These are phyloP conservation scores for Sclerotinia subarctica DNA, from an alignment of 2,329 filamentous ascomycete genomes.

Conservation along the genomic window DNA sequence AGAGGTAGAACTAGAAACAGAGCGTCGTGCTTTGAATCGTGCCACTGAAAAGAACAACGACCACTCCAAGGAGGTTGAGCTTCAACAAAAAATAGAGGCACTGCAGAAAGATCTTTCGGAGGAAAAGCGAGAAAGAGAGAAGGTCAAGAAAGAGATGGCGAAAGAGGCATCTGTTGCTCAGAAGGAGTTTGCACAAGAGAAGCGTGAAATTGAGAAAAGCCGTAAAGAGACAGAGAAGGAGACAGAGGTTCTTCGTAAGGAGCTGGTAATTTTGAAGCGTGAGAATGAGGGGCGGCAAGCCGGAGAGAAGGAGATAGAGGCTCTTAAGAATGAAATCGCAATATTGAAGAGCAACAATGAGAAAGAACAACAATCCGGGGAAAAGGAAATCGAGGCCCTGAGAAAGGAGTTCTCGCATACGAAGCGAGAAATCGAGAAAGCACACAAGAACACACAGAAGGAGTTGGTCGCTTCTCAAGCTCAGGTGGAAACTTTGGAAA, in stretches of 20 bases:
- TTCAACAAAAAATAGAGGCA: slow-evolving; percentile 44
- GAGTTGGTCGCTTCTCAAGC: slow-evolving; percentile 48
- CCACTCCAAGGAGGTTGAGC: slow-evolving; percentile 42
- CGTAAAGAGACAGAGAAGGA: slow-evolving; percentile 33
- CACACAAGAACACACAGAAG: slow-evolving; percentile 32
- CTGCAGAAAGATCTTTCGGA: slow-evolving; percentile 40
- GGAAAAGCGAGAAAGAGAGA: slow-evolving; percentile 36
- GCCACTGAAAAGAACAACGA: slow-evolving; percentile 45
- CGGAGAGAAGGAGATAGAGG: slow-evolving; percentile 37
- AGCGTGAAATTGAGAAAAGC: slow-evolving; percentile 33
- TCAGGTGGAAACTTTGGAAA: slow-evolving; percentile 55
- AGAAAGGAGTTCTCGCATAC: slow-evolving; percentile 40
- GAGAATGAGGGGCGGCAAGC: slow-evolving; percentile 43
- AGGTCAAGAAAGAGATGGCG: slow-evolving; percentile 37
- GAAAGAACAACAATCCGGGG: slow-evolving; percentile 50
- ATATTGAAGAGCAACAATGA: slow-evolving; percentile 43
- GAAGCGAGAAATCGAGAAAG: slow-evolving; percentile 35
- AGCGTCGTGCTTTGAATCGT: slow-evolving; percentile 67
- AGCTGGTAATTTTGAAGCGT: slow-evolving; percentile 40
- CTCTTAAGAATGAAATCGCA: slow-evolving; percentile 36
- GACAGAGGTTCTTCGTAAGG: slow-evolving; percentile 33
- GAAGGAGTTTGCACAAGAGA: slow-evolving; percentile 39
- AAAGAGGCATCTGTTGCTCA: slow-evolving; percentile 40
- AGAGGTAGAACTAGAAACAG: slow-evolving; percentile 79
- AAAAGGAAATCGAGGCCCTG: slow-evolving; percentile 41